Conservation (phyloP, 345 rosid genomes). For the Ailanthus altissimus region DNA sequence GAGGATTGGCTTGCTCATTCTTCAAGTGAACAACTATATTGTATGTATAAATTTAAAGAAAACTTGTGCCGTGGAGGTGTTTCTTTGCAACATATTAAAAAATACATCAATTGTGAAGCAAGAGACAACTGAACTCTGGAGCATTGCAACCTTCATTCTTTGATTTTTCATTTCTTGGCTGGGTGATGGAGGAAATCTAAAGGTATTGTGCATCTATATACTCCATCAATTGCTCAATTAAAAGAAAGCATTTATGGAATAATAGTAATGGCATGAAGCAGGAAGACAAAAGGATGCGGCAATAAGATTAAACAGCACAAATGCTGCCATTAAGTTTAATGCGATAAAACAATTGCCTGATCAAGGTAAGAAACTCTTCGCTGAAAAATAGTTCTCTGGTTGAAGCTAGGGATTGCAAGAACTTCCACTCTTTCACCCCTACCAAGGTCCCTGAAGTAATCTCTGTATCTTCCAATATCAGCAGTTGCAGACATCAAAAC, state of each 20-base stretch:
- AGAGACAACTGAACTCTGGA: neutral
- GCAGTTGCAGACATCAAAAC: conserved; percentile 99
- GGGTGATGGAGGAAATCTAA: no score
- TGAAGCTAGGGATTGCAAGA: conserved; percentile 75
- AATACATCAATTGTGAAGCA: neutral
- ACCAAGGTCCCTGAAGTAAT: conserved; percentile 84
- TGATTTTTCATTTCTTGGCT: neutral
- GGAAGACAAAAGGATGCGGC: conserved; percentile 6
- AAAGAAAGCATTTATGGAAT: neutral
- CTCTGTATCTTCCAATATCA: conserved; percentile 75
- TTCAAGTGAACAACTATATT: neutral
- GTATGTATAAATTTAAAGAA: no score
- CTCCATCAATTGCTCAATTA: neutral
- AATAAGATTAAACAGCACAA: neutral
- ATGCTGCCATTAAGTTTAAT: neutral
- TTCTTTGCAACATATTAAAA: neutral
- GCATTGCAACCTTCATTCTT: neutral
- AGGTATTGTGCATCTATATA: no score
- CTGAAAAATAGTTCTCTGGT: conserved; percentile 63
- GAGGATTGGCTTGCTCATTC: neutral
- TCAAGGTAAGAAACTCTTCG: conserved; percentile 74
- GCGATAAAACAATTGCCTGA: conserved; percentile 49
- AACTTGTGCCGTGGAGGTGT: neutral
- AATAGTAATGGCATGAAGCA: neutral
- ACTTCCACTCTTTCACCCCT: conserved; percentile 94